Conservation (phyloP, 768 basidiomycete genomes). For the Suillus bovinus region DNA sequence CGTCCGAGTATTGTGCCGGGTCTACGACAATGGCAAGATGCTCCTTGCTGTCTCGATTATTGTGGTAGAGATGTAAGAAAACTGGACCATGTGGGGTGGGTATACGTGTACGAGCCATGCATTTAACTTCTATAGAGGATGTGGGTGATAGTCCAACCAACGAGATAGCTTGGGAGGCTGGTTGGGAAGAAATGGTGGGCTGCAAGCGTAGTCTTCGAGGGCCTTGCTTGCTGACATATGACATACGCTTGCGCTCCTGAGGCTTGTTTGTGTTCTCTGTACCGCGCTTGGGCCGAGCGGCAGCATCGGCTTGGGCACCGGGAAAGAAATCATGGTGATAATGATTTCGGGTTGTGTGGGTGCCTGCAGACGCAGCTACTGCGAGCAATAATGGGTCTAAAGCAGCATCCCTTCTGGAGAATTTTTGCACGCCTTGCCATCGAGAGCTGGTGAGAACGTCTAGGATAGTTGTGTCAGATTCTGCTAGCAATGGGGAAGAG, state of each 20-base stretch:
- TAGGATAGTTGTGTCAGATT: constrained; percentile 62
- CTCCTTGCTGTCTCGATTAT: constrained; percentile 89
- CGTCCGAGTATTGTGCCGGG: constrained; percentile 74
- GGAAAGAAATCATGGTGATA: constrained; percentile 76
- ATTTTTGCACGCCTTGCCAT: constrained; percentile 36
- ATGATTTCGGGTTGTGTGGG: constrained; percentile 82
- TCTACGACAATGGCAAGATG: constrained; percentile 96
- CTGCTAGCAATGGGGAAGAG: constrained; percentile 28
- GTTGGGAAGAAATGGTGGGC: constrained; percentile 20
- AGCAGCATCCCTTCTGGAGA: constrained; percentile 66
- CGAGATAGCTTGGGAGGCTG: constrained; percentile 8
- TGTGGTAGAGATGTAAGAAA: constrained; percentile 95
- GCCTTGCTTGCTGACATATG: constrained; percentile 75
- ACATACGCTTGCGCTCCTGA: constrained; percentile 45
- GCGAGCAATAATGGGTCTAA: constrained; percentile 82
- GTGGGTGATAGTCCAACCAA: constrained; percentile 5
- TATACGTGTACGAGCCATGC: constrained; percentile 96
- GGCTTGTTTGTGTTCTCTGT: constrained; percentile 40
- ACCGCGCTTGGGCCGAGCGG: constrained; percentile 53
- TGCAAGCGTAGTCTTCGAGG: constrained; percentile 64
- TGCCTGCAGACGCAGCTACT: constrained; percentile 71
- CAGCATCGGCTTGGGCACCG: constrained; percentile 40
- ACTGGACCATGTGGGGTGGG: constrained; percentile 94
- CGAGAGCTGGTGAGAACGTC: constrained; percentile 62
- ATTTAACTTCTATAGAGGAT: constrained; percentile 64